These are phyloP conservation scores for Ophiocordyceps camponoti-floridani DNA, from an alignment of 2,329 filamentous ascomycete species.

Conservation along the genomic window DNA sequence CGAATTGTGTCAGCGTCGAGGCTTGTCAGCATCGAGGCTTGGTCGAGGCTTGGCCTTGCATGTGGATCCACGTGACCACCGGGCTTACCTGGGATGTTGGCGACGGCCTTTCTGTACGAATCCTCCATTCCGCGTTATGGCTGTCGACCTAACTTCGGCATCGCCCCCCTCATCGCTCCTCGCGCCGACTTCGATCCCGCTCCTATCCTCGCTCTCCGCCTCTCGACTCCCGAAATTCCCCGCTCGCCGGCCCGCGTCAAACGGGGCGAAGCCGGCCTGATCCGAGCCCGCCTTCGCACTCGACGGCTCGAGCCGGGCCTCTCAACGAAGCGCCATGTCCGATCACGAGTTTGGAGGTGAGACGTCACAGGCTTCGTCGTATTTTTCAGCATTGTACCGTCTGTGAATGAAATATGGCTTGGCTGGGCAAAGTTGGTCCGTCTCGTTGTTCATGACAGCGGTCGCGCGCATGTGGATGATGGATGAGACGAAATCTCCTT, in stretches of 20 bases:
- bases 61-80: neutral
- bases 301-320: neutral
- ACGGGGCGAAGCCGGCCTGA: neutral
- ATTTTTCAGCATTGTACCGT: neutral
- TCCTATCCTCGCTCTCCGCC: neutral
- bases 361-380: conserved; percentile 9
- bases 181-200: neutral
- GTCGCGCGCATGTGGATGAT: too few species aligned
- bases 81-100: neutral
- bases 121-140: neutral
- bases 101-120: neutral
- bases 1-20: too few species aligned
- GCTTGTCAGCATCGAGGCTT: neutral
- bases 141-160: neutral
- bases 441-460: too few species aligned
- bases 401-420: neutral
- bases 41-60: neutral
- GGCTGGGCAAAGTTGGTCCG: too few species aligned
- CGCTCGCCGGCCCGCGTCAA: neutral
- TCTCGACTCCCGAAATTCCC: neutral
- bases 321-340: conserved; percentile 29
- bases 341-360: conserved; percentile 48
- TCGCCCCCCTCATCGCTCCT: neutral
- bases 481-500: too few species aligned
- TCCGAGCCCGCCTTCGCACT: neutral